Conservation (phyloP, 2,329 filamentous ascomycete genomes). For the Colletotrichum gloeosporioides region DNA sequence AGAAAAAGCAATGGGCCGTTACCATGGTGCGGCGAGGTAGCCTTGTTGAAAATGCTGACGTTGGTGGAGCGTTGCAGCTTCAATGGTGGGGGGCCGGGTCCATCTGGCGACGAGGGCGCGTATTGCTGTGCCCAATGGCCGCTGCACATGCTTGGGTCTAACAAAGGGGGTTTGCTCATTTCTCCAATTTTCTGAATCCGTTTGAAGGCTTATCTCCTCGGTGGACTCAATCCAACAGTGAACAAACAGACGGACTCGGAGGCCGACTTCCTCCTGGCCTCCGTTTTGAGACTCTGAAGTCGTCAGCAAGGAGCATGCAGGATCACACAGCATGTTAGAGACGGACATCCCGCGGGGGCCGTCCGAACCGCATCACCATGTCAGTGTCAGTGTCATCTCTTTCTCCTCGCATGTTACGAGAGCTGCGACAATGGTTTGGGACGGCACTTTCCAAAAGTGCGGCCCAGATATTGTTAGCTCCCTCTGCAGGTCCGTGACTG, state of each 20-base stretch:
- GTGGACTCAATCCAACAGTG: not conserved
- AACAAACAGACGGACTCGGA: not conserved
- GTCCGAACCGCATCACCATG: not conserved
- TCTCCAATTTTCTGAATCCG: not conserved
- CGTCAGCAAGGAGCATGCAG: not conserved
- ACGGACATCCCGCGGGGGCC: not conserved
- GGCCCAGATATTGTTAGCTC: not conserved
- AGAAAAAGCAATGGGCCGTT: not conserved
- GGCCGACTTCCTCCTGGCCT: not conserved
- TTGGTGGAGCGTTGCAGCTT: not conserved
- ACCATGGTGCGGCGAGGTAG: not conserved
- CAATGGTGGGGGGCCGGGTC: not conserved
- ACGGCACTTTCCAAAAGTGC: not conserved
- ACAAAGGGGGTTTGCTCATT: not conserved
- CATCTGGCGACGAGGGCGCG: not conserved
- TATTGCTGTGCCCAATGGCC: not conserved
- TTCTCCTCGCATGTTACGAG: not conserved
- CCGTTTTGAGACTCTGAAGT: not conserved
- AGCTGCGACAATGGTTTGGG: not conserved
- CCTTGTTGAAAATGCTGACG: not conserved
- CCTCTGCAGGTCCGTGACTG: not conserved
- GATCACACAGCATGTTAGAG: not conserved
- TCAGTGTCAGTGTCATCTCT: not conserved
- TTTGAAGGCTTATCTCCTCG: not conserved
- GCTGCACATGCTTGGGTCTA: not conserved